Conservation (phyloP, 768 basidiomycete species). For the Lactifluus volemus region DNA sequence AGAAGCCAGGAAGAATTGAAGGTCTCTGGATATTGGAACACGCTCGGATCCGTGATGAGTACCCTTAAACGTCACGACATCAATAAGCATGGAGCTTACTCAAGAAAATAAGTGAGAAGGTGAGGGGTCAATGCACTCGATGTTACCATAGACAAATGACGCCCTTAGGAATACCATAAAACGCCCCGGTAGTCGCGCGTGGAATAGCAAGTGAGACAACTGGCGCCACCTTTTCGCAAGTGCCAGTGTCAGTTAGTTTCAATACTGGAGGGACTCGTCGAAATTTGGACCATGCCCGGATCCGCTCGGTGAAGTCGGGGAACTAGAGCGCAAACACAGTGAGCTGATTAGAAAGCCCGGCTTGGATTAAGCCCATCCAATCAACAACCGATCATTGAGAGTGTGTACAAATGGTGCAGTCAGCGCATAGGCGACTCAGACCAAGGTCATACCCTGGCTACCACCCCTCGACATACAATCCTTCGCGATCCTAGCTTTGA, state of each 20-base stretch:
- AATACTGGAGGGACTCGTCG: neutral
- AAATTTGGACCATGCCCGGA: slow-evolving; percentile 2
- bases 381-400: neutral
- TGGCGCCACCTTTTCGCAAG: slow-evolving; percentile 12
- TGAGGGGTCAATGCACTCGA: slow-evolving; percentile 1
- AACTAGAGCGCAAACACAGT: slow-evolving; percentile 3
- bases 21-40: slow-evolving; percentile 20
- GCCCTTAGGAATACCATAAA: slow-evolving; percentile 9
- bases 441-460: neutral
- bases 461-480: slow-evolving; percentile 1
- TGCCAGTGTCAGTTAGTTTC: no score
- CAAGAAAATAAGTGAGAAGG: neutral
- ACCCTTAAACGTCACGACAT: neutral
- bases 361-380: neutral
- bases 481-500: neutral
- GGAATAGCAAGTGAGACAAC: slow-evolving; percentile 5
- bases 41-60: slow-evolving; percentile 17
- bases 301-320: slow-evolving; percentile 13
- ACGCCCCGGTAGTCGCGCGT: slow-evolving; percentile 3
- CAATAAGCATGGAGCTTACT: neutral
- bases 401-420: slow-evolving; percentile 6
- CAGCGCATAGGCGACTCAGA: slow-evolving; percentile 5
- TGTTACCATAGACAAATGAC: slow-evolving; percentile 3
- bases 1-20: slow-evolving; percentile 25
- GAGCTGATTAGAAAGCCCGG: neutral